Evolutionary conservation across 1,139 yeast genomes (phyloP).

Genomic region (Saccharomyces uvarum): DNA sequence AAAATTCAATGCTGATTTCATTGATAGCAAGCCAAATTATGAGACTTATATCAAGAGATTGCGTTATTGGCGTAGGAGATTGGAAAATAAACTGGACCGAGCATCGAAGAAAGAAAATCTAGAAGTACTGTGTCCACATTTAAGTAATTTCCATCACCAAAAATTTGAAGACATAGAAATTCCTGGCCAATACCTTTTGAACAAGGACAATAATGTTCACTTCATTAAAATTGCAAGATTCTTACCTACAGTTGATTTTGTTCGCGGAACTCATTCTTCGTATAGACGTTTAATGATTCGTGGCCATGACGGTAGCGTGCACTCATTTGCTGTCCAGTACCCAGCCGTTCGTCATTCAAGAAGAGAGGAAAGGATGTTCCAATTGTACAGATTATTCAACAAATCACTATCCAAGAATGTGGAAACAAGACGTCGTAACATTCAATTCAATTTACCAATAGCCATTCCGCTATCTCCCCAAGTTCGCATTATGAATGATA

Average conservation of each 20-base stretch:
- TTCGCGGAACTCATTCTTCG: constrained; percentile 89
- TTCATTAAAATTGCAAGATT: constrained; percentile 90
- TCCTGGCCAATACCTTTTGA: constrained; percentile 88
- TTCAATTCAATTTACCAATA: constrained; percentile 79
- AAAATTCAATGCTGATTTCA: constrained; percentile 88
- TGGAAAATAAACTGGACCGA: constrained; percentile 87
- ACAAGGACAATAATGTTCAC: constrained; percentile 77
- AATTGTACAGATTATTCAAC: constrained; percentile 79
- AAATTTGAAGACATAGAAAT: constrained; percentile 95
- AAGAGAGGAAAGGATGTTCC: constrained; percentile 91
- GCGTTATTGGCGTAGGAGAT: constrained; percentile 85
- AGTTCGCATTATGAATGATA: constrained; percentile 83
- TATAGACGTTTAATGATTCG: constrained; percentile 82
- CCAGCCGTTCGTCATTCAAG: constrained; percentile 98
- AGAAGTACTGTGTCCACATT: constrained; percentile 88
- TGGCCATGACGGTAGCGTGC: constrained; percentile 88
- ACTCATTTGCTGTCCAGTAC: constrained; percentile 91
- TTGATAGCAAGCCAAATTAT: constrained; percentile 77
- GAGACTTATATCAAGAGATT: constrained; percentile 78
- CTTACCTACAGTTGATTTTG: constrained; percentile 79
- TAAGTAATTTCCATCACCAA: constrained; percentile 95
- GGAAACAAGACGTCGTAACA: constrained; percentile 78
- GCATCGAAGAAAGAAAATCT: constrained; percentile 63
- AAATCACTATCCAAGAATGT: constrained; percentile 74
- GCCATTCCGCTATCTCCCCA: constrained; percentile 95